Conservation (phyloP, 495 filamentous ascomycete genomes). For the Aspergillus leporis region DNA sequence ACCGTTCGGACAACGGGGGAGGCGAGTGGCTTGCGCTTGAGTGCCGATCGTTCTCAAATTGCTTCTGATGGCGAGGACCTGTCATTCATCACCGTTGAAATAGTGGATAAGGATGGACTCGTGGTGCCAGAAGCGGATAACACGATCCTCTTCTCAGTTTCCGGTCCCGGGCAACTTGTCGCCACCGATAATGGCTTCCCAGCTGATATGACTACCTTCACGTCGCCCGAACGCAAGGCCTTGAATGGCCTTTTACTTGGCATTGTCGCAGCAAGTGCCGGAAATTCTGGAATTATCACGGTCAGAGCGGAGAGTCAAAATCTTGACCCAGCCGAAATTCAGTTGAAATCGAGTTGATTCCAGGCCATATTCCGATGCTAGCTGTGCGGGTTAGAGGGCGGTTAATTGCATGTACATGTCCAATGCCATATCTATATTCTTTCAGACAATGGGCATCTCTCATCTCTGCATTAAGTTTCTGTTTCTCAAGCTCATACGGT, state of each 20-base stretch:
- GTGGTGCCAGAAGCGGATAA: neutral
- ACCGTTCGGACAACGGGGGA: conserved; percentile 2
- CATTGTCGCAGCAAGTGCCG: neutral
- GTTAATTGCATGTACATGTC: too few species aligned
- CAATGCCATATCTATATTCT: too few species aligned
- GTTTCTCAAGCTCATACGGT: too few species aligned
- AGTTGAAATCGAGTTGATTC: neutral
- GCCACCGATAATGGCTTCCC: conserved; percentile 8
- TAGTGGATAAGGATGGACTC: neutral
- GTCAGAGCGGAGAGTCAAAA: neutral
- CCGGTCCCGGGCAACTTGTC: conserved; percentile 6
- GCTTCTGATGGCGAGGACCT: conserved; percentile 8
- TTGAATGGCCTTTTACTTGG: conserved; percentile 2
- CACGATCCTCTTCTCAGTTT: conserved; percentile 1
- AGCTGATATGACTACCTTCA: conserved; percentile 8
- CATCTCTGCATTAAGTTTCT: too few species aligned
- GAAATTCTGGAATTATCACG: neutral
- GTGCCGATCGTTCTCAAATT: neutral
- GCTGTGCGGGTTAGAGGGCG: too few species aligned
- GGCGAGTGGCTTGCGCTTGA: neutral
- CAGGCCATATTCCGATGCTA: too few species aligned
- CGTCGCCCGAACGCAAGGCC: neutral
- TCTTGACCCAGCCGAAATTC: neutral
- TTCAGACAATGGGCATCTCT: too few species aligned
- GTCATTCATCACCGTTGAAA: conserved; percentile 2